Conservation (phyloP, 495 filamentous ascomycete genomes). For the Talaromyces proteolyticus region DNA sequence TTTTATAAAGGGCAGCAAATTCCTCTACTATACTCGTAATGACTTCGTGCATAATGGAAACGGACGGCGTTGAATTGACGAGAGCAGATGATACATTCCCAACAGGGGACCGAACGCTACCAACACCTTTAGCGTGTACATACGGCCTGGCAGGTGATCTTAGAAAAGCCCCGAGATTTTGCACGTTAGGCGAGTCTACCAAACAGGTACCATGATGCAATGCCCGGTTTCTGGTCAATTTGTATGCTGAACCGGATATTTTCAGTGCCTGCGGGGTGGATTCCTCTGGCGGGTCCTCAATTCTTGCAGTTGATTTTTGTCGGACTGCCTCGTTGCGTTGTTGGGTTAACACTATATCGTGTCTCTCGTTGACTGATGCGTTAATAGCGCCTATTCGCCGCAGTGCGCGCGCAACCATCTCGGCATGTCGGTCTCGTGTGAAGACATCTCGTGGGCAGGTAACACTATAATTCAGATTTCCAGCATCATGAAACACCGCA, state of each 20-base stretch:
- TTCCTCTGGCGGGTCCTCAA: conserved; percentile 9
- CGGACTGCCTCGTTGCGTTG: conserved; percentile 16
- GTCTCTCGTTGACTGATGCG: conserved; percentile 76
- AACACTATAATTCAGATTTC: conserved; percentile 91
- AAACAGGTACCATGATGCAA: conserved; percentile 92
- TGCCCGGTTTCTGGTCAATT: conserved; percentile 69
- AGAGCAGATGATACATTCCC: conserved; percentile 62
- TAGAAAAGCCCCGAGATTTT: conserved; percentile 57
- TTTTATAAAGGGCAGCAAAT: conserved; percentile 24
- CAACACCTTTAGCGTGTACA: conserved; percentile 80
- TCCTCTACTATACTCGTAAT: conserved; percentile 30
- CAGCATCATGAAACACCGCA: conserved; percentile 85
- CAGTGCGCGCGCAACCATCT: conserved; percentile 83
- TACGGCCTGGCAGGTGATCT: conserved; percentile 66
- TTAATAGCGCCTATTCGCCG: conserved; percentile 34
- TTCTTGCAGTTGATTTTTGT: background rate
- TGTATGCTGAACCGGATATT: conserved; percentile 89
- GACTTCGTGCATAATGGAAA: conserved; percentile 32
- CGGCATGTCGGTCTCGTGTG: conserved; percentile 78
- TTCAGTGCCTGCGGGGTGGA: conserved; percentile 53
- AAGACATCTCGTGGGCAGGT: conserved; percentile 72
- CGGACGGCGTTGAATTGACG: conserved; percentile 19
- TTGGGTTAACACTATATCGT: conserved; percentile 75
- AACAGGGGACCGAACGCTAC: conserved; percentile 82
- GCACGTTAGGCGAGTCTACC: conserved; percentile 64